phyloP scores from a whole-genome alignment of 163 green algal genomes.

The Scenedesmus sp. region DNA sequence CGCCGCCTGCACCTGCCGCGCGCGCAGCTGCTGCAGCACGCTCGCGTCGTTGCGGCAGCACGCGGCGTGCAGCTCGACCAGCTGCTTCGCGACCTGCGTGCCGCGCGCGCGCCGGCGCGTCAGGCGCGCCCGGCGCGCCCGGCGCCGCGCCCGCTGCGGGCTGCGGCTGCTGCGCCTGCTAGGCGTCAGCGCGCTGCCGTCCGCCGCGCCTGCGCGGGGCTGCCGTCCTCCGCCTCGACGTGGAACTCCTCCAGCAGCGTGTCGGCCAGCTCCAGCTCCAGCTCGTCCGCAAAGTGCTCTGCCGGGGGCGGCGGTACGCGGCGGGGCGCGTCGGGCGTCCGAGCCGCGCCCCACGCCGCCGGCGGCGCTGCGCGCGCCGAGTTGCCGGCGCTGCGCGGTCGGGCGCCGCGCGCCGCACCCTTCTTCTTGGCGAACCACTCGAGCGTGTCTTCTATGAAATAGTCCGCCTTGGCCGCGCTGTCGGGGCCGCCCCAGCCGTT shows the following conservation, averaged over 20 bases:
- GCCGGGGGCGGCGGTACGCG: constrained; percentile 10
- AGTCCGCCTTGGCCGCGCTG: constrained; percentile 79
- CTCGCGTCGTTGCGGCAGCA: constrained; percentile 17
- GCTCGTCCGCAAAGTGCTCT: constrained; percentile 88
- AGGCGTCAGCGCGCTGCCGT: too few relatives aligned
- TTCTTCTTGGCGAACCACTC: constrained; percentile 87
- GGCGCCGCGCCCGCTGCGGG: too few relatives aligned
- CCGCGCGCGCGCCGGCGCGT: too few relatives aligned
- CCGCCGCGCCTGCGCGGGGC: constrained; percentile 65
- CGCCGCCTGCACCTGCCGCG: constrained; percentile 18
- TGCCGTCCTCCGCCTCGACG: constrained; percentile 86
- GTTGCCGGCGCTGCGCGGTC: neutral
- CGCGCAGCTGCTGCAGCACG: constrained; percentile 40
- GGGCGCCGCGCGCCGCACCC: constrained; percentile 64
- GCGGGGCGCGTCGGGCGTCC: neutral
- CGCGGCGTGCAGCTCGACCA: constrained; percentile 38
- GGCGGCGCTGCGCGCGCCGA: neutral
- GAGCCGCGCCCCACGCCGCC: neutral
- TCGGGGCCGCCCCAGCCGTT: constrained; percentile 88
- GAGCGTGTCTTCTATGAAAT: constrained; percentile 77
- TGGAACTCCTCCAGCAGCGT: constrained; percentile 86
- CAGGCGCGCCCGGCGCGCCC: too few relatives aligned
- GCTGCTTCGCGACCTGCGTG: constrained; percentile 27
- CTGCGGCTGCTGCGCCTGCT: neutral
- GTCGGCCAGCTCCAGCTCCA: constrained; percentile 86